A percentile compares a stretch with the other conserved stretches of the same genome.
Evolutionary conservation across 1,139 yeast species (phyloP).

Genomic region (Kodamaea fungicola): DNA sequence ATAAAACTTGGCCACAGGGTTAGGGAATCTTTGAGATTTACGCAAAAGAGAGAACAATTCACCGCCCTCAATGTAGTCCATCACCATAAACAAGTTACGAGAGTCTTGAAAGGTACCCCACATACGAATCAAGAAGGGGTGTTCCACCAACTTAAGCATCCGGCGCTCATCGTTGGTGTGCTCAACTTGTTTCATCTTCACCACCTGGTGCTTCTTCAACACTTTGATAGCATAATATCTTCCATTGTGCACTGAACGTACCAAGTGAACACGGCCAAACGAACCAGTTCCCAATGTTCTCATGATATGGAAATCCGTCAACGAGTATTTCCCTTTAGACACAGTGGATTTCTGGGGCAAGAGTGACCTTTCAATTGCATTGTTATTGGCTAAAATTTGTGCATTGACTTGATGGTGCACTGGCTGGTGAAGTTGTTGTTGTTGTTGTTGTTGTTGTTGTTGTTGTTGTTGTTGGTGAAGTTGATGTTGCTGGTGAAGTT

Average conservation of each 20-base stretch:
- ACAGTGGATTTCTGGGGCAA: slow-evolving; percentile 25
- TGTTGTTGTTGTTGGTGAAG: slow-evolving; percentile 8
- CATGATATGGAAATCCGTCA: slow-evolving; percentile 50
- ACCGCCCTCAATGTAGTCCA: slow-evolving; percentile 66
- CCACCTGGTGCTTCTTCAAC: slow-evolving; percentile 55
- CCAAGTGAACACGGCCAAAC: slow-evolving; percentile 61
- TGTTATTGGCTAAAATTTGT: slow-evolving; percentile 12
- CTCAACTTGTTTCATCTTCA: slow-evolving; percentile 60
- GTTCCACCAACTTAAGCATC: slow-evolving; percentile 54
- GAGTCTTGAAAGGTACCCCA: slow-evolving; percentile 66
- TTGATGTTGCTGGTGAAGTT: slow-evolving; percentile 4
- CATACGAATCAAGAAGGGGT: slow-evolving; percentile 59
- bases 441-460: slow-evolving; percentile 9
- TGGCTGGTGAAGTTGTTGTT: slow-evolving; percentile 4
- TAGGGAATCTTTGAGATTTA: slow-evolving; percentile 58
- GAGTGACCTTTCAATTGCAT: slow-evolving; percentile 20
- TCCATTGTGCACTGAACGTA: slow-evolving; percentile 56
- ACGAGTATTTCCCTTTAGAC: slow-evolving; percentile 54
- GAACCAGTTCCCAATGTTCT: slow-evolving; percentile 61
- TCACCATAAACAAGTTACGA: slow-evolving; percentile 54
- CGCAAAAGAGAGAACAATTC: slow-evolving; percentile 54
- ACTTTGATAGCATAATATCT: slow-evolving; percentile 60
- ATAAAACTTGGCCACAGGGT: slow-evolving; percentile 61
- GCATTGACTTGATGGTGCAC: slow-evolving; percentile 7
- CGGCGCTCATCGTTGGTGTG: slow-evolving; percentile 62